phyloP scores from a whole-genome alignment of 73 alveolate genomes.

The Tetrahymena thermophila region DNA sequence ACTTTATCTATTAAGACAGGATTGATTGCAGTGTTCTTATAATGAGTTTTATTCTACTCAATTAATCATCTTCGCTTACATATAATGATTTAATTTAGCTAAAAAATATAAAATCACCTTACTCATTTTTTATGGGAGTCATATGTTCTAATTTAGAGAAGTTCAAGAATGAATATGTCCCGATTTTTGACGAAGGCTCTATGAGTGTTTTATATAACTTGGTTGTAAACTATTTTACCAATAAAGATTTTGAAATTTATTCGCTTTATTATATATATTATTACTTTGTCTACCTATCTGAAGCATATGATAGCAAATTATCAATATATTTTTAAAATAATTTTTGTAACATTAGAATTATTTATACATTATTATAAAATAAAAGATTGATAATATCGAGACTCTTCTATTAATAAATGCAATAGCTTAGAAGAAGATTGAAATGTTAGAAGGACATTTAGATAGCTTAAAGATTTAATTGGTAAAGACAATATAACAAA shows the following conservation, averaged over 20 bases:
- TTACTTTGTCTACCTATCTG: background rate
- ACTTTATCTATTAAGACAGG: background rate
- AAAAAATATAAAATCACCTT: background rate
- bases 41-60: background rate
- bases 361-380: background rate
- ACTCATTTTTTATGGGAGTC: background rate
- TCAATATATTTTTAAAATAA: too few relatives aligned
- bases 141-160: background rate
- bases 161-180: background rate
- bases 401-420: background rate
- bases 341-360: background rate
- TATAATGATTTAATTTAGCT: background rate
- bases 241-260: background rate
- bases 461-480: background rate
- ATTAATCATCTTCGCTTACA: background rate
- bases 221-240: background rate
- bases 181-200: background rate
- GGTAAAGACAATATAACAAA: background rate
- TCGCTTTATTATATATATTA: background rate
- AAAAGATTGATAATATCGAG: background rate
- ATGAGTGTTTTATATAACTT: background rate
- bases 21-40: background rate
- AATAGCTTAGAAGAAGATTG: background rate
- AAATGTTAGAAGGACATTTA: background rate
- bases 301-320: too few relatives aligned